Conservation (phyloP, 1,284 basidiomycete genomes). For the Fomitopsis betulina region DNA sequence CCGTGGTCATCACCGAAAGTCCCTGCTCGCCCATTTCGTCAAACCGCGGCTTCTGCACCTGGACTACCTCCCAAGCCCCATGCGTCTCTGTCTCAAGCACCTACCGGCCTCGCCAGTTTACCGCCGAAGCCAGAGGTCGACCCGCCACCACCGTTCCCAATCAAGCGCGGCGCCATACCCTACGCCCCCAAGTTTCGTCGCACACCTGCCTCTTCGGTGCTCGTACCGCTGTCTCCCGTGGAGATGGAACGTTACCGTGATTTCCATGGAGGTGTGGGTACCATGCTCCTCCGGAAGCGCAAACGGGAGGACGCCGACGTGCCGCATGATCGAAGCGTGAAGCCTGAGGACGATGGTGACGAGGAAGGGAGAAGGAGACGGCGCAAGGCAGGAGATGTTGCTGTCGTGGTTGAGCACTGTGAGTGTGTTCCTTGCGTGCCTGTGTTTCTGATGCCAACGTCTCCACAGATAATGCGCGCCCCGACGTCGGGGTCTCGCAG, state of each 20-base stretch:
- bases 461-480: slow-evolving; percentile 82
- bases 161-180: slow-evolving; percentile 33
- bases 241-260: slow-evolving; percentile 60
- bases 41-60: not conserved
- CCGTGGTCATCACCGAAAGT: not conserved
- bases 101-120: slow-evolving; percentile 6
- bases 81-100: not conserved
- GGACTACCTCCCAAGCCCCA: not conserved
- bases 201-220: slow-evolving; percentile 56
- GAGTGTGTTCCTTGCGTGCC: slow-evolving; percentile 25
- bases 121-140: slow-evolving; percentile 6
- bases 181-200: slow-evolving; percentile 62
- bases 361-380: slow-evolving; percentile 44
- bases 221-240: slow-evolving; percentile 56
- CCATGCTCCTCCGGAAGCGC: slow-evolving; percentile 52
- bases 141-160: slow-evolving; percentile 17
- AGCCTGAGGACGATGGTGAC: not conserved
- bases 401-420: slow-evolving; percentile 72
- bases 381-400: slow-evolving; percentile 62
- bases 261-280: slow-evolving; percentile 51
- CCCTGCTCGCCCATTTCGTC: not conserved
- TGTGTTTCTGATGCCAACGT: not conserved
- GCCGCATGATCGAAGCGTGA: slow-evolving; percentile 5
- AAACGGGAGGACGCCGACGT: slow-evolving; percentile 40
- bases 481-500: slow-evolving; percentile 83